Conservation (phyloP, 2,329 filamentous ascomycete species). For the Fusarium aywerte region DNA sequence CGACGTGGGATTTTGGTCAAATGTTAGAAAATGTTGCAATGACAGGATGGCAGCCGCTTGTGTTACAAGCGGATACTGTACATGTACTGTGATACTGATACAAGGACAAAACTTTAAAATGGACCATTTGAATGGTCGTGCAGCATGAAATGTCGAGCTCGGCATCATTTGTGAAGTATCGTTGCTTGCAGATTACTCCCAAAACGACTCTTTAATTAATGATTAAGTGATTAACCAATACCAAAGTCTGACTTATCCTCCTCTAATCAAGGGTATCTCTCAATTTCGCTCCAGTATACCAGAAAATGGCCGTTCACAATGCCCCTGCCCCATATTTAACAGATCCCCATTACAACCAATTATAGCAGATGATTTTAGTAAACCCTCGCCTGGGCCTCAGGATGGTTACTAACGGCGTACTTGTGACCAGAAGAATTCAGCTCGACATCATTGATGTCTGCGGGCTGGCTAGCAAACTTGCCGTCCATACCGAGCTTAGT, state of each 20-base stretch:
- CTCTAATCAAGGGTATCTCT: constrained; percentile 18
- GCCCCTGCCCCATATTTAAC: constrained; percentile 1
- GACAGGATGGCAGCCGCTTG: background rate
- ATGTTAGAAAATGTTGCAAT: constrained; percentile 63
- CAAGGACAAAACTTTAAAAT: constrained; percentile 1
- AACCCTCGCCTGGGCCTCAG: constrained; percentile 33
- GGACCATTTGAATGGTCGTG: constrained; percentile 12
- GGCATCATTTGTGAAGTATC: background rate
- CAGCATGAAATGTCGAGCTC: background rate
- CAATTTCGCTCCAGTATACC: constrained; percentile 6
- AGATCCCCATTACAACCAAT: background rate
- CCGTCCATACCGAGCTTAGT: constrained; percentile 57
- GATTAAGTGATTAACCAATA: constrained; percentile 17
- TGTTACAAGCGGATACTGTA: constrained; percentile 12
- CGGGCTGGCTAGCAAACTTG: constrained; percentile 52
- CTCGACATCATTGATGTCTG: constrained; percentile 44
- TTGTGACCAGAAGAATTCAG: constrained; percentile 42
- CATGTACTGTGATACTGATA: constrained; percentile 32
- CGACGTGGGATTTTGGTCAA: constrained; percentile 84
- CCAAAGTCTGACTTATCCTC: background rate
- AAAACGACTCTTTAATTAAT: constrained; percentile 6
- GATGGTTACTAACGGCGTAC: constrained; percentile 24
- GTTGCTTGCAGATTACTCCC: background rate
- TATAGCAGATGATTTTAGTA: constrained; percentile 15
- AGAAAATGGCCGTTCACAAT: constrained; percentile 3